Base-by-base conservation (phyloP, 257 asterid genomes). In the Solanum boliviense region DNA sequence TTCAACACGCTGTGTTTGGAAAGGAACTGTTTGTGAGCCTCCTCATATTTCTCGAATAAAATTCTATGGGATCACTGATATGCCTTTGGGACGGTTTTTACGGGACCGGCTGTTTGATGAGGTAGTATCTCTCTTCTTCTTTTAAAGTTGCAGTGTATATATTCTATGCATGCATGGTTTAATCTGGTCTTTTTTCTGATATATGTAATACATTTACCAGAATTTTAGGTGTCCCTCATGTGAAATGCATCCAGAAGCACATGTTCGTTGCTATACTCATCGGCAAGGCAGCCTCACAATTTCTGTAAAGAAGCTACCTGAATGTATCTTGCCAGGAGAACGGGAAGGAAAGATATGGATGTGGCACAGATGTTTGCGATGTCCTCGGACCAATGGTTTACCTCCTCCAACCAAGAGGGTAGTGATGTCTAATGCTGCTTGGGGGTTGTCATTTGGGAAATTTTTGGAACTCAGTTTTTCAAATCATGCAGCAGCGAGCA, bases 401-500 rank as follows among this genome's bases (percentile, higher is more conserved):
- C 99, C 99, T 52, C 98, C 99, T 71, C 98, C 99, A 60, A 97
- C 99, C 84, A 93, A 94, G 91, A 92, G 99, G 89, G 91, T 97
- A 83, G 93, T 95, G 84, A 97, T 97, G 99, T 97, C 99, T 89
- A 98, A 95, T 94, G 99, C 99, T 88, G 99, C 98, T 34, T 94
- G 99, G 98, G 99, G 99, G 36, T 89, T 97, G 91, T 97, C 99
- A 58, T 95, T 97, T 70, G 99, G 99, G 85, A 97, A 97, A 93
- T 97, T 97, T 91, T 92, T 97, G 94, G 99, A 97, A 93, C 96
- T 97, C 88, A 97, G 99, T 90, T 97, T 97, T 91, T 97, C 99
- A 60, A 97, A 95, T 90, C 98, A 97, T 91, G 99, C 98, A 39
- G 99, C 98, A 87, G 99, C 99, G 18, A 97, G 98, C 89, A 95